phyloP scores from a whole-genome alignment of 768 basidiomycete species.

The Podaxis sp. region DNA sequence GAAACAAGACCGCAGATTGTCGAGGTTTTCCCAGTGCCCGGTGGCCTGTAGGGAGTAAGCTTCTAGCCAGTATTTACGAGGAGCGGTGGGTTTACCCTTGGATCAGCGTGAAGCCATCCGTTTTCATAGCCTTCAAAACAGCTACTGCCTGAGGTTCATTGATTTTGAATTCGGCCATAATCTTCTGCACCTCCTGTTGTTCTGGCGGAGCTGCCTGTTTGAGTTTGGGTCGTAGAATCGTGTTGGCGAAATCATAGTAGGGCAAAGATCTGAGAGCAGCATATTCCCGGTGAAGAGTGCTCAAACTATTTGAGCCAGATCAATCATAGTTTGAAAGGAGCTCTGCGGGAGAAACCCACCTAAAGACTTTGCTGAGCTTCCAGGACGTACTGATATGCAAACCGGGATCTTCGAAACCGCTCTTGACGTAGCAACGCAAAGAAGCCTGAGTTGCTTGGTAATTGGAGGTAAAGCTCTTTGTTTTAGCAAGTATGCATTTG shows the following conservation, averaged over 20 bases:
- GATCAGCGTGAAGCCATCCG: constrained; percentile 83
- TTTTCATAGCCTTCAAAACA: constrained; percentile 70
- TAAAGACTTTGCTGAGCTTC: constrained; percentile 77
- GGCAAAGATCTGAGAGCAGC: constrained; percentile 80
- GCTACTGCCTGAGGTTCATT: constrained; percentile 96
- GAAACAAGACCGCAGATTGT: constrained; percentile 96
- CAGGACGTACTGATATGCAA: constrained; percentile 68
- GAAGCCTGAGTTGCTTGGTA: constrained; percentile 53
- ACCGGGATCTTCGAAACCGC: constrained; percentile 51
- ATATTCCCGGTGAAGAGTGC: constrained; percentile 91
- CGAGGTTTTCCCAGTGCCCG: constrained; percentile 97
- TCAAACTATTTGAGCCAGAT: constrained; percentile 69
- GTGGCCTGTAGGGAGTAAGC: constrained; percentile 60
- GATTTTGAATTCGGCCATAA: constrained; percentile 70
- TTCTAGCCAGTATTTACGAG: neutral
- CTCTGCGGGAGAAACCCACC: constrained; percentile 45
- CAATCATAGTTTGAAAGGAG: neutral
- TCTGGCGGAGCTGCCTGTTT: constrained; percentile 46
- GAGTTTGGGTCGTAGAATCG: constrained; percentile 69
- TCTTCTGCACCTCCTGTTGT: constrained; percentile 50
- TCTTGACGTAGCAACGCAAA: constrained; percentile 52
- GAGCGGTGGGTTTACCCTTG: constrained; percentile 69
- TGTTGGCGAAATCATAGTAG: constrained; percentile 75
- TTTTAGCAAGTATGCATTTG: constrained; percentile 69
- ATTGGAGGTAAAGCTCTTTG: constrained; percentile 31